phyloP scores from a whole-genome alignment of 805 yeast genomes.

The Isabelozyma heimii region DNA sequence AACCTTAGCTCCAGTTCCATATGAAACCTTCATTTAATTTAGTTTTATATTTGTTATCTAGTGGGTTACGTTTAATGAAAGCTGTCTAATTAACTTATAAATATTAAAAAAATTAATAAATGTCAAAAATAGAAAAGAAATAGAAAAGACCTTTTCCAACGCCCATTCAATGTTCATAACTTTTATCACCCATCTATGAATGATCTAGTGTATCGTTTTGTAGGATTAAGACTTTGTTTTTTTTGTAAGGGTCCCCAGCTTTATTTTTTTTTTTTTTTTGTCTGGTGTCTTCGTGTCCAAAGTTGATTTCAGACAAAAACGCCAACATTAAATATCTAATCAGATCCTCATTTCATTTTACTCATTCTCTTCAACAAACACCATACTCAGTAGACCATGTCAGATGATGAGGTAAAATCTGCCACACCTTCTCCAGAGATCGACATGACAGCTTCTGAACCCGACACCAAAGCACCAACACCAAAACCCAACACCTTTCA shows the following conservation, averaged over 20 bases:
- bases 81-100: background rate
- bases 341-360: too few relatives aligned
- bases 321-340: too few relatives aligned
- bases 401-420: background rate
- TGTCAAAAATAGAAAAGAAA: background rate
- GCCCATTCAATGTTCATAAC: too few relatives aligned
- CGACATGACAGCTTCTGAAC: background rate
- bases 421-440: background rate
- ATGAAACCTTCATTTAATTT: conserved; percentile 96
- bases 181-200: too few relatives aligned
- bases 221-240: too few relatives aligned
- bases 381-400: background rate
- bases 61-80: background rate
- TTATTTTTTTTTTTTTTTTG: too few relatives aligned
- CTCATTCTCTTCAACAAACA: background rate
- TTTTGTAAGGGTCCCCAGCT: too few relatives aligned
- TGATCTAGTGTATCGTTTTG: too few relatives aligned
- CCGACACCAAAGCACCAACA: background rate
- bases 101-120: background rate
- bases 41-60: background rate
- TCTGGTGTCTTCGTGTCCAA: too few relatives aligned
- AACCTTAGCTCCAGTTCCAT: conserved; percentile 98
- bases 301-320: too few relatives aligned
- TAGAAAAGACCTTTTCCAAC: background rate
- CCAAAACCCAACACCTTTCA: conserved; percentile 31